Percentiles rank a stretch among this genome's conserved stretches.
Evolutionary conservation across 306 rosid genomes (phyloP).

Genomic region (Luffa aegyptiaca): DNA sequence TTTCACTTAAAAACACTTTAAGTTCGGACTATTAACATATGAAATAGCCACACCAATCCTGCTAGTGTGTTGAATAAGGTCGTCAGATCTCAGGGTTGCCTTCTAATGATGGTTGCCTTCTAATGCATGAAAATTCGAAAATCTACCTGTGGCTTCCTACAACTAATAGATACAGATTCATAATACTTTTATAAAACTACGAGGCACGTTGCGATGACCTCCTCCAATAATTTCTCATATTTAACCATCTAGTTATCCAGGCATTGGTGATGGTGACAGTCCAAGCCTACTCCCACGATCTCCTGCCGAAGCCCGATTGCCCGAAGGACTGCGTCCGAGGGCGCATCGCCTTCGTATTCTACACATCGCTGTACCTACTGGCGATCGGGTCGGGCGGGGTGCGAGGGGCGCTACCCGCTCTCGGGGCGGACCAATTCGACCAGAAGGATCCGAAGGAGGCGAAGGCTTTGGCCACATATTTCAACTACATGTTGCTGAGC

Average conservation of each 20-base stretch:
- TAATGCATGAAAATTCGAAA: no score
- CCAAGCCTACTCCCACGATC: constrained; percentile 22
- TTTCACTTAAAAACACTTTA: no score
- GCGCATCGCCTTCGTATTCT: constrained; percentile 34
- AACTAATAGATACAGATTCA: no score
- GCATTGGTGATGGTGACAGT: neutral
- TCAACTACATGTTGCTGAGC: constrained; percentile 57
- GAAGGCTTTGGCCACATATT: constrained; percentile 55
- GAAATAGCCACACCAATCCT: no score
- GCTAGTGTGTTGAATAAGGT: no score
- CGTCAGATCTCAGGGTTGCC: no score
- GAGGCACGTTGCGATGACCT: no score
- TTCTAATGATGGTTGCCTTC: no score
- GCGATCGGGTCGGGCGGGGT: constrained; percentile 76
- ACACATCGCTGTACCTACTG: constrained; percentile 37
- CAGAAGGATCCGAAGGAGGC: constrained; percentile 42
- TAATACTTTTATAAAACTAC: no score
- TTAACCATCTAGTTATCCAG: neutral
- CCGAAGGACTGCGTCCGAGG: constrained; percentile 45
- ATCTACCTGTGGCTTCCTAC: no score
- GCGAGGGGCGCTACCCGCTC: constrained; percentile 59
- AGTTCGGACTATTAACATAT: no score
- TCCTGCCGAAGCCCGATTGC: constrained; percentile 42
- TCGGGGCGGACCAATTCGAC: constrained; percentile 76
- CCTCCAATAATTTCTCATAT: no score